These are phyloP conservation scores for Stevia rebaudiana DNA, from an alignment of 140 eudicot species.

Conservation along the genomic window DNA sequence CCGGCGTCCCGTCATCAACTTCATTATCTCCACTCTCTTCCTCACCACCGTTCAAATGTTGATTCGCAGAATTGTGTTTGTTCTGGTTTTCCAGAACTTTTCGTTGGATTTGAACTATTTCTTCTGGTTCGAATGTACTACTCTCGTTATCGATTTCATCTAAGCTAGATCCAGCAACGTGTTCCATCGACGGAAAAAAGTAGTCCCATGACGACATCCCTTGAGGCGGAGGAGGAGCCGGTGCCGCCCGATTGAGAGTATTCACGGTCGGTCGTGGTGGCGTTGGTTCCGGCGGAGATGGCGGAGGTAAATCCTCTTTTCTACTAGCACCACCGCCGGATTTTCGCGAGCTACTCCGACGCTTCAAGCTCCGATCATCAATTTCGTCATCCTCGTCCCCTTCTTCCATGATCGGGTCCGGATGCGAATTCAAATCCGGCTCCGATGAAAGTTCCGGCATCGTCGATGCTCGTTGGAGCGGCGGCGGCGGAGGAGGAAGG, in stretches of 20 bases:
- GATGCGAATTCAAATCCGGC: conserved; percentile 26
- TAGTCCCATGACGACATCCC: conserved; percentile 44
- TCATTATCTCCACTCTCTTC: conserved; percentile 16
- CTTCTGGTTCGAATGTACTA: conserved; percentile 28
- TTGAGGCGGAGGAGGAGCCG: conserved; percentile 33
- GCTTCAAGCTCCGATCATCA: conserved; percentile 39
- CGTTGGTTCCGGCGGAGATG: conserved; percentile 43
- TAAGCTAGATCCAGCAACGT: conserved; percentile 53
- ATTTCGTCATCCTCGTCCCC: conserved; percentile 50
- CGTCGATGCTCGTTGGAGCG: conserved; percentile 63
- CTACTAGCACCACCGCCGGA: conserved; percentile 28
- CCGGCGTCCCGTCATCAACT: conserved; percentile 29
- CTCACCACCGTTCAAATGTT: conserved; percentile 3
- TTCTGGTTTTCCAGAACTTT: conserved; percentile 34
- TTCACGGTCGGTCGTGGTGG: conserved; percentile 26
- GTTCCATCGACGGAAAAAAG: conserved; percentile 48
- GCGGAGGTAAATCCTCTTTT: conserved; percentile 39
- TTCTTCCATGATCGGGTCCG: conserved; percentile 65
- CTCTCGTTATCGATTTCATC: conserved; percentile 43
- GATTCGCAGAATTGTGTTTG: conserved; percentile 11
- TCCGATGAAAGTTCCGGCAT: conserved; percentile 59
- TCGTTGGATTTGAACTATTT: conserved; percentile 37
- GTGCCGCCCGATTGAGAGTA: conserved; percentile 20
- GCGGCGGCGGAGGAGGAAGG: conserved; percentile 26
- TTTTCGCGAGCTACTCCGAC: conserved; percentile 36